Base-by-base conservation (phyloP, 1,139 yeast genomes). In the Kurtzmaniella quercitrusa region DNA sequence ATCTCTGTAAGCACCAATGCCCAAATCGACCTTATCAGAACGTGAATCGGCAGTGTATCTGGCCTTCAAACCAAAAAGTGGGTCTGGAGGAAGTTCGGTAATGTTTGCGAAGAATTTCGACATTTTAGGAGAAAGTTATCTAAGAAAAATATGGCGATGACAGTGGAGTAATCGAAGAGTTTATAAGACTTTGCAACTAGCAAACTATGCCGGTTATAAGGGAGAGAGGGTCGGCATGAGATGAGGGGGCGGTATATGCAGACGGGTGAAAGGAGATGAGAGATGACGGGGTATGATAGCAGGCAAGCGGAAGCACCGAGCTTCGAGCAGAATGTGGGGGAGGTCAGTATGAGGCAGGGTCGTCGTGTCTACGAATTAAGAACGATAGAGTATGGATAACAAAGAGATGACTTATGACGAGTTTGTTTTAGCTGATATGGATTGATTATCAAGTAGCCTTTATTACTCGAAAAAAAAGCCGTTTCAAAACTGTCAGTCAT, bases 1-100 rank as follows among this genome's bases (percentile, higher is more conserved):
- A 63, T 91, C 97, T 66, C 98, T 81, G 75, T 93, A 93, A 40
- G 98, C 98, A 51, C 98, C 98, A 49, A 91, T 91, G 45, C 97
- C 97, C 52, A 89, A 73, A 65, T 90, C 96, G 51, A 91, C 89
- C 71, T 91, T 93, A 48, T 77, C 73, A 5, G 73, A 25, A 46
- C 89, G 70, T 11, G 79, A 56, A 58, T 91, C 96, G 37, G 78
- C 77, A 46, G 69, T 68, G 67, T 69, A 86, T 57, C 90, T 73
- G 40, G 89, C 91, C 63, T 85, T 87, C 51, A 93, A 78, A 31
- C 88, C 95, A 58, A 93, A 93, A 47, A 85, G 73, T 10, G 91
- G 87, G 62, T 85, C 94, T 31, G 88, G 84, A 34, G 91, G 91
- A 50, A 84, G 68, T 55, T 76, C 79, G 44, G 73, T 72, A 50